Base-by-base conservation (phyloP, 1,139 yeast species). In the Candida sanyaensis region DNA sequence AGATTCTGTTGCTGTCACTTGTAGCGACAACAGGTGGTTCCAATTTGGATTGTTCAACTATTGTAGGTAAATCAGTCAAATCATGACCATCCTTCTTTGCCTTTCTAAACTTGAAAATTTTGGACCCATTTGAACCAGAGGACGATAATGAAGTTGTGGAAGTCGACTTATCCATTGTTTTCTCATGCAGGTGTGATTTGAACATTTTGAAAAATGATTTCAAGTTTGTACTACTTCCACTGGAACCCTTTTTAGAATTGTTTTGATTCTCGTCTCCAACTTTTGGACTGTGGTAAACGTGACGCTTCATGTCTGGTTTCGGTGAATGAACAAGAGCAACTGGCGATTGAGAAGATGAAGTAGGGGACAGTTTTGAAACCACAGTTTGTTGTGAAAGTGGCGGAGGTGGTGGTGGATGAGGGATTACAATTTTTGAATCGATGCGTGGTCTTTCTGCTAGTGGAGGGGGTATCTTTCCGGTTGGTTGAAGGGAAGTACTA, bases 191-290 rank as follows among this genome's bases (percentile, higher is more conserved):
- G 12, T 13, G 27, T 11, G 52, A 45, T 36, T 29, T 43, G 17
- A 47, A 45, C 39, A 45, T 49, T 34, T 49, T 49, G 41, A 51
- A 51, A 21, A 51, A 49, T 28, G 51, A 46, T 40, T 45, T 47
- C 37, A 51, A 51, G 33, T 46, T 46, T 10, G 38, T 17, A 8
- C 39, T 34, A 21, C 28, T 12, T 36, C 39, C 39, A 11, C 29
- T 11, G 1, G 29, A 12, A 6, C 28, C 39, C 23, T 41, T 41
- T 26, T 41, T 41, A 29, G 30, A 11, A 30, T 30, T 27, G 7
- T 21, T 21, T 17, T 31, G 23, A n/a, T 28, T 17, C 7, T 31
- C 43, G 7, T 40, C 42, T n/a, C 17, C 24, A 4, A 7, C 11
- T 23, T 29, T 30, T 29, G 42, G 42, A 30, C 34, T 39, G 11